Percentiles rank a stretch among this genome's conserved stretches.
phyloP scores from a whole-genome alignment of 768 basidiomycete genomes.

The Podaxis rugospora region DNA sequence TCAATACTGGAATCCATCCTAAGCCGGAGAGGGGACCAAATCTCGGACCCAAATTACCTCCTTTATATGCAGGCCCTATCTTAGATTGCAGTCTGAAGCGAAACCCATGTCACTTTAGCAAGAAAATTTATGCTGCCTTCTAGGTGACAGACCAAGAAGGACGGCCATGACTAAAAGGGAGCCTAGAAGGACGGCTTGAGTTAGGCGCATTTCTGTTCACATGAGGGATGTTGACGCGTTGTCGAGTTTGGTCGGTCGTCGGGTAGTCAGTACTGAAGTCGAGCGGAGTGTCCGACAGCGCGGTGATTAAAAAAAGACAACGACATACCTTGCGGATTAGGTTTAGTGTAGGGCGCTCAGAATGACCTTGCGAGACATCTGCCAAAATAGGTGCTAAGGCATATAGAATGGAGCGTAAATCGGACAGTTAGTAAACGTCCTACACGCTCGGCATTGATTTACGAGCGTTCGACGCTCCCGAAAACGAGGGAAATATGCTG shows the following conservation, averaged over 20 bases:
- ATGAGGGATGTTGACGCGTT: background rate
- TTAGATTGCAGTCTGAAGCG: background rate
- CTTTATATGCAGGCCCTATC: background rate
- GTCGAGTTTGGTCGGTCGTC: background rate
- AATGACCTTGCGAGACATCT: too few relatives aligned
- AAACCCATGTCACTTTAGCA: background rate
- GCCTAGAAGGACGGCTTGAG: background rate
- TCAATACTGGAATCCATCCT: background rate
- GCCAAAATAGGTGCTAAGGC: too few relatives aligned
- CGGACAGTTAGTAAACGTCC: too few relatives aligned
- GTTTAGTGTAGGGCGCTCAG: too few relatives aligned
- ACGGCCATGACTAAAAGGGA: background rate
- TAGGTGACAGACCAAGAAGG: background rate
- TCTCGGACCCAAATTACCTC: background rate
- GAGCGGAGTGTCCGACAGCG: background rate
- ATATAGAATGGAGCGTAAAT: too few relatives aligned
- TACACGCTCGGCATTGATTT: too few relatives aligned
- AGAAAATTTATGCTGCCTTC: background rate
- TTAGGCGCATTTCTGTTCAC: background rate
- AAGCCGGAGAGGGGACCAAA: background rate
- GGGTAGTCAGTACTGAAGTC: background rate
- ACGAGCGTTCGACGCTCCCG: too few relatives aligned
- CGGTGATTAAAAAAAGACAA: background rate
- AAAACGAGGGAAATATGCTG: too few relatives aligned
- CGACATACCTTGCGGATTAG: too few relatives aligned